phyloP scores from a whole-genome alignment of 345 rosid genomes.

The Garcia nutans region DNA sequence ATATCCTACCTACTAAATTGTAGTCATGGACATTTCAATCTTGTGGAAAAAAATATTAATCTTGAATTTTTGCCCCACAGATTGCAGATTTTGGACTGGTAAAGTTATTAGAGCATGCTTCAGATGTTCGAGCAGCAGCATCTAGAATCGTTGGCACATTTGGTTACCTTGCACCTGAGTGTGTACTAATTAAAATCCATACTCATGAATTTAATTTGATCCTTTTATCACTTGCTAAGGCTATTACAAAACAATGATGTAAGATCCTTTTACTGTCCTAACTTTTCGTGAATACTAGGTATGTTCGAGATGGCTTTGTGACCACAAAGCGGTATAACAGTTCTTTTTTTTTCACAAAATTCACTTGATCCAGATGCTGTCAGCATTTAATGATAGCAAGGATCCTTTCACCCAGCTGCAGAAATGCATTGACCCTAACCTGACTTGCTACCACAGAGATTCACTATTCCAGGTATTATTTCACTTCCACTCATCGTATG shows the following conservation, averaged over 20 bases:
- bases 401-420: conserved; percentile 15
- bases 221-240: not conserved
- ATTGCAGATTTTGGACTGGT: conserved; percentile 41
- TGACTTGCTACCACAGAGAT: conserved; percentile 25
- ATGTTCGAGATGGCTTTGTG: conserved; percentile 32
- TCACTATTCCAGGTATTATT: conserved; percentile 23
- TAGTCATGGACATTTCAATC: not conserved
- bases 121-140: conserved; percentile 32
- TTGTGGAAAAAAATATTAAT: not conserved
- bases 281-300: conserved; percentile 16
- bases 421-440: conserved; percentile 23
- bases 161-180: conserved; percentile 48
- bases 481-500: not conserved
- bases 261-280: not conserved
- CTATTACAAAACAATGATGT: not conserved
- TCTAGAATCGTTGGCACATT: conserved; percentile 43
- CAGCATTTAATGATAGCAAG: conserved; percentile 16
- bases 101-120: conserved; percentile 34
- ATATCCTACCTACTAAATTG: too few species aligned
- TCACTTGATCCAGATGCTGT: conserved; percentile 22
- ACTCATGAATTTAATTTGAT: not conserved
- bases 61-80: conserved; percentile 22
- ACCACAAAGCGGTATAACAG: conserved; percentile 19
- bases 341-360: not conserved
- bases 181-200: conserved; percentile 7